phyloP scores from a whole-genome alignment of 192 early-diverging fungal species.

The Jimgerdemannia flammicorona region DNA sequence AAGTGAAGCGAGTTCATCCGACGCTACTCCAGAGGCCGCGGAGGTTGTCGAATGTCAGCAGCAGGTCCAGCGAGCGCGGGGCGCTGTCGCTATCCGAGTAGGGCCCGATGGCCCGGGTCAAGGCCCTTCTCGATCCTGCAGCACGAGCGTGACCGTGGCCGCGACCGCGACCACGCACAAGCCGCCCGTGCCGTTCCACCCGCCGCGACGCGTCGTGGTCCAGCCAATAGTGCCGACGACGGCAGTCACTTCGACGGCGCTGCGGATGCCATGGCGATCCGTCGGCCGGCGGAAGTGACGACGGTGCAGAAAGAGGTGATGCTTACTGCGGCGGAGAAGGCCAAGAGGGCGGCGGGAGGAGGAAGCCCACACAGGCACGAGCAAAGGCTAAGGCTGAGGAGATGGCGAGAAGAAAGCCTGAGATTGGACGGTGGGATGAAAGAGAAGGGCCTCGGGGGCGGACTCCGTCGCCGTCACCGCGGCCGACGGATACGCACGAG shows the following conservation, averaged over 20 bases:
- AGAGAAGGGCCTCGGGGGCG: neutral
- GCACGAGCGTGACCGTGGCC: neutral
- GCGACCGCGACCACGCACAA: no score
- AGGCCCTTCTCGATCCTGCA: neutral
- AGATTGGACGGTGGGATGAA: neutral
- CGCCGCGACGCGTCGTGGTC: neutral
- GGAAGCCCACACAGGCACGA: constrained; percentile 26
- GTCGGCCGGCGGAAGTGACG: constrained; percentile 20
- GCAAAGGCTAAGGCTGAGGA: constrained; percentile 32
- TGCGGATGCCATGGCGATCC: neutral
- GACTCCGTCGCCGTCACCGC: neutral
- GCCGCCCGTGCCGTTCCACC: neutral
- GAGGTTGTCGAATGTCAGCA: constrained; percentile 13
- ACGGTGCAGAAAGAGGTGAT: constrained; percentile 29
- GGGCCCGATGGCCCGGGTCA: neutral
- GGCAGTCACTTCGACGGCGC: neutral
- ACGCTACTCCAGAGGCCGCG: constrained; percentile 22
- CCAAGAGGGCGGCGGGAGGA: constrained; percentile 33
- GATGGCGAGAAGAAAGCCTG: constrained; percentile 10
- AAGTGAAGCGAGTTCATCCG: constrained; percentile 9
- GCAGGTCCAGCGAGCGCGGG: neutral
- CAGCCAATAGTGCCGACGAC: neutral
- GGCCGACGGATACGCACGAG: neutral
- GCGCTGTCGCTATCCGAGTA: neutral
- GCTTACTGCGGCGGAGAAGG: constrained; percentile 33